Evolutionary conservation across 345 rosid species (phyloP), one percentile per base, ranked within the genome.

Genomic region (Lepidium didymum): DNA sequence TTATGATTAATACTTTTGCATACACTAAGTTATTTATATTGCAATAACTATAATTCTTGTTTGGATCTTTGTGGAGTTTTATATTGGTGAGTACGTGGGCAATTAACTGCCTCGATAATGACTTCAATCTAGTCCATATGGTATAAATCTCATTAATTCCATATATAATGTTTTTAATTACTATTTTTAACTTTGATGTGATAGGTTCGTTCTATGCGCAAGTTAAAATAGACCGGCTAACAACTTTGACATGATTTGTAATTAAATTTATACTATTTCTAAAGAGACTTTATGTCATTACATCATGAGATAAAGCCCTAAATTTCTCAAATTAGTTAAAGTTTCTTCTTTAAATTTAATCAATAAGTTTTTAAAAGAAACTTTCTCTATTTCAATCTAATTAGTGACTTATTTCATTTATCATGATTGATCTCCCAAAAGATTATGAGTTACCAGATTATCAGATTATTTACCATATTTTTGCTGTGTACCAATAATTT

Each of bases 291-390:
- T 66, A 73, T 73, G 68, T 73, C 67, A 51, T 67, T 66, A 67
- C 62, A 73, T 73, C 72, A 56, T 57, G 66, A 66, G 72, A 66
- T 73, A 73, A 73, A 73, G 68, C 77, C 77, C 62, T 67, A 73
- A 73, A 59, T 67, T 73, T 68, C 77, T 73, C 72, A 59, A 67
- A 59, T 73, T 67, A 73, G 77, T 73, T 67, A 66, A 66, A 73
- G 67, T 59, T 27, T 34, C 77, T 31, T 60, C 49, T 59, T 73
- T 51, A 41, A 64, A 66, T 51, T 25, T 65, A 59, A 41, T 73
- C 34, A 49, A 51, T 1, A 51, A 27, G 33, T 11, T 51, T 13
- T 23, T 29, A 1, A 50, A 50, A 50, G 3, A 33, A 31, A 56
- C 64, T 55, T 50, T 73, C 40, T 49, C 19, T 49, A 18, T 38